Evolutionary conservation across 495 filamentous ascomycete species (phyloP).

Genomic region (Daldinia childiae): DNA sequence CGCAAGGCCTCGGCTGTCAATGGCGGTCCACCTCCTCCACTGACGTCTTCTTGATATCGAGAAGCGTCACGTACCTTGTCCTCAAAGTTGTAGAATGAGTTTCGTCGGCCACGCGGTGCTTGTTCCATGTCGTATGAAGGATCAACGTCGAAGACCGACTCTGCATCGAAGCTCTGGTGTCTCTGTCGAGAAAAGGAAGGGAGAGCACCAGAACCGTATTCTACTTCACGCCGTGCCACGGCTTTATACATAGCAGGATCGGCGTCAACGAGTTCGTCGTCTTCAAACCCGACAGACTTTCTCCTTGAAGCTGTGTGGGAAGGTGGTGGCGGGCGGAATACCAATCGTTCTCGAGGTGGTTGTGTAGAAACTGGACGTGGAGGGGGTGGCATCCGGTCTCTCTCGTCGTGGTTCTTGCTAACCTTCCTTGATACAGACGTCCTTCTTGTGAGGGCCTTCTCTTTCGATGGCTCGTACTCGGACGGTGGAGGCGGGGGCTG

Average conservation of each 20-base stretch:
- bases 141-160: conserved; percentile 37
- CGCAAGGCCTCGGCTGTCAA: conserved; percentile 62
- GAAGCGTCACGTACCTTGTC: conserved; percentile 59
- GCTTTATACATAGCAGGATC: conserved; percentile 49
- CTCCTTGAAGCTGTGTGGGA: conserved; percentile 41
- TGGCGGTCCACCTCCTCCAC: conserved; percentile 52
- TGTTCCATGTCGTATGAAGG: conserved; percentile 35
- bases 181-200: conserved; percentile 36
- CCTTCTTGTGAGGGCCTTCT: conserved; percentile 46
- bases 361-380: conserved; percentile 54
- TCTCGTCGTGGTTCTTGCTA: conserved; percentile 51
- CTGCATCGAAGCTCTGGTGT: conserved; percentile 41
- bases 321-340: conserved; percentile 49
- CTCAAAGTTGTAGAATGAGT: conserved; percentile 53
- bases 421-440: conserved; percentile 51
- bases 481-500: conserved; percentile 45
- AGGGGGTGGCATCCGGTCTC: conserved; percentile 53
- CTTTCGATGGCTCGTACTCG: conserved; percentile 46
- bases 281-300: conserved; percentile 48
- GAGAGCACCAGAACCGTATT: conserved; percentile 44
- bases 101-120: conserved; percentile 41
- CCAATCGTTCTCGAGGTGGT: conserved; percentile 37
- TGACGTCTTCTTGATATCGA: conserved; percentile 61
- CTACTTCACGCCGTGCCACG: conserved; percentile 43
- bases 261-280: conserved; percentile 45